These are phyloP conservation scores for Heterobasidion irregulare DNA, from an alignment of 1,284 basidiomycete species.

Conservation along the genomic window DNA sequence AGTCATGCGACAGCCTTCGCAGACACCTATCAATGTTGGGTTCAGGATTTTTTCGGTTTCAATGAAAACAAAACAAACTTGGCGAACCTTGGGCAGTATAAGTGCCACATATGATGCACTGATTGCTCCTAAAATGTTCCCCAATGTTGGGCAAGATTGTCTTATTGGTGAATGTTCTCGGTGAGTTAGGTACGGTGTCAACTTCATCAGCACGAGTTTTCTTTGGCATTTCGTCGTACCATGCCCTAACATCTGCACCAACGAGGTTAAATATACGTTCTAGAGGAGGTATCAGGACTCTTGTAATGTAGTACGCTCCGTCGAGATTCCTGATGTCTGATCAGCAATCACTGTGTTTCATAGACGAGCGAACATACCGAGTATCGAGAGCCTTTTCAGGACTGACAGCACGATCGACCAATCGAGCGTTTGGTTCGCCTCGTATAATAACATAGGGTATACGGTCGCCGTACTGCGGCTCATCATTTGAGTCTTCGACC, in stretches of 20 bases:
- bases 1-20: slow-evolving; percentile 48
- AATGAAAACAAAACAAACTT: background rate
- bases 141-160: slow-evolving; percentile 46
- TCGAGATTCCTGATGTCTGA: slow-evolving; percentile 62
- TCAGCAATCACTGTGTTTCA: background rate
- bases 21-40: slow-evolving; percentile 44
- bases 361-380: slow-evolving; percentile 33
- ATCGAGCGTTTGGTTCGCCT: slow-evolving; percentile 56
- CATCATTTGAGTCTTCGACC: slow-evolving; percentile 71
- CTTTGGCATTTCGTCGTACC: slow-evolving; percentile 89
- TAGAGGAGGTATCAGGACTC: slow-evolving; percentile 84
- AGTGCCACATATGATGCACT: slow-evolving; percentile 64
- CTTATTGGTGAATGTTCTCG: slow-evolving; percentile 34
- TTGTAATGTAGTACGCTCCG: slow-evolving; percentile 85
- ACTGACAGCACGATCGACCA: slow-evolving; percentile 78
- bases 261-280: slow-evolving; percentile 88
- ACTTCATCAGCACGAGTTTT: slow-evolving; percentile 26
- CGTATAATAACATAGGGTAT: slow-evolving; percentile 84
- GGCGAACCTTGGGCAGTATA: slow-evolving; percentile 45
- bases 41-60: background rate
- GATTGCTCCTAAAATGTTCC: slow-evolving; percentile 67
- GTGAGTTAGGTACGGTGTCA: slow-evolving; percentile 29
- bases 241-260: slow-evolving; percentile 81
- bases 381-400: slow-evolving; percentile 76
- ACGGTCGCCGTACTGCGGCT: slow-evolving; percentile 89